Percentiles rank a stretch among this genome's conserved stretches.
Conservation (phyloP, 495 filamentous ascomycete genomes). For the Aspergillus cristatus region DNA sequence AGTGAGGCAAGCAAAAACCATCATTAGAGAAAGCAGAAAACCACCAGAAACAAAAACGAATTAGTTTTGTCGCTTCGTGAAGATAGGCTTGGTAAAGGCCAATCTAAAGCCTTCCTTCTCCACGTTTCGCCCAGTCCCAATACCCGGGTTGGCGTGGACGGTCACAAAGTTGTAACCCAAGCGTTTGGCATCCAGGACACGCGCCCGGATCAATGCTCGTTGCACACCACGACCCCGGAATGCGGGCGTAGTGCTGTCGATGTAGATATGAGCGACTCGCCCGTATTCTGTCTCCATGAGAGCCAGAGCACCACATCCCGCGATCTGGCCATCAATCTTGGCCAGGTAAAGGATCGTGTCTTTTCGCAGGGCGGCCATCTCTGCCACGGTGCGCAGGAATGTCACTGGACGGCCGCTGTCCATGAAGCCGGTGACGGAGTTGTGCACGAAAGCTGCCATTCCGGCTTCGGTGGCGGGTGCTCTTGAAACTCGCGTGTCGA, state of each 20-base stretch:
- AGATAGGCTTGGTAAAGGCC: constrained; percentile 13
- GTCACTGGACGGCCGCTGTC: constrained; percentile 5
- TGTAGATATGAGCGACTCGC: constrained; percentile 11
- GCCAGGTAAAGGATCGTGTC: constrained; percentile 14
- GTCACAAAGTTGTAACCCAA: constrained; percentile 9
- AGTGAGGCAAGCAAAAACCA: background rate
- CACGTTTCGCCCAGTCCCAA: constrained; percentile 12
- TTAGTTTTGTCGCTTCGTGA: constrained; percentile 6
- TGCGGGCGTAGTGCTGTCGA: constrained; percentile 12
- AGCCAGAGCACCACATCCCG: constrained; percentile 13
- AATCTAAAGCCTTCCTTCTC: constrained; percentile 14
- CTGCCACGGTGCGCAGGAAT: constrained; percentile 7
- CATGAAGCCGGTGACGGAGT: constrained; percentile 9
- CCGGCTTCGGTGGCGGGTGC: background rate
- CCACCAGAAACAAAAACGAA: background rate
- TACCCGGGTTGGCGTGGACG: constrained; percentile 6
- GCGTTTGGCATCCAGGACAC: constrained; percentile 7
- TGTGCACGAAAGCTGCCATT: constrained; percentile 5
- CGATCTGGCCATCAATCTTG: constrained; percentile 7
- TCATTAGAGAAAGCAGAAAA: background rate
- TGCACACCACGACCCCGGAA: constrained; percentile 14
- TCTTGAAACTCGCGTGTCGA: background rate
- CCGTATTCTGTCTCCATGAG: constrained; percentile 9
- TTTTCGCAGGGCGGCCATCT: constrained; percentile 5
- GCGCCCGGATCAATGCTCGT: constrained; percentile 7